Conservation (phyloP, 2,329 filamentous ascomycete species). For the Neonectria faginata region DNA sequence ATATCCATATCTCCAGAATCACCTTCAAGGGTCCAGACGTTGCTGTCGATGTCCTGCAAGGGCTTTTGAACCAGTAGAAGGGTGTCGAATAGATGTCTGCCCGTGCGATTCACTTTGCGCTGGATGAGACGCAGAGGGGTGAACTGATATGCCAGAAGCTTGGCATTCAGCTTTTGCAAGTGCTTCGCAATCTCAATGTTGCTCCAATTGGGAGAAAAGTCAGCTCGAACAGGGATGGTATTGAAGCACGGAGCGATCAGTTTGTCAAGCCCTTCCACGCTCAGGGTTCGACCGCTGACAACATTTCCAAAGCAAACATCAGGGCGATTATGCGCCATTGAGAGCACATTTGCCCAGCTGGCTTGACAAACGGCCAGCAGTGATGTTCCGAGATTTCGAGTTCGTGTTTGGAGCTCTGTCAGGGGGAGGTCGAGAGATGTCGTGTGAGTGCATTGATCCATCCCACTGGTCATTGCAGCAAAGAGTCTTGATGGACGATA, state of each 20-base stretch:
- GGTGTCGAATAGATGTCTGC: constrained; percentile 78
- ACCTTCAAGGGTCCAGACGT: constrained; percentile 66
- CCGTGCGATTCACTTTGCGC: constrained; percentile 54
- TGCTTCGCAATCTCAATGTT: constrained; percentile 69
- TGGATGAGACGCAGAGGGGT: constrained; percentile 81
- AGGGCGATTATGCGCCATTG: constrained; percentile 62
- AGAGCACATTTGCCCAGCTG: constrained; percentile 76
- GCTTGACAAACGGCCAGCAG: constrained; percentile 77
- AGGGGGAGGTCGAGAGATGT: constrained; percentile 54
- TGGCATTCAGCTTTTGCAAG: constrained; percentile 71
- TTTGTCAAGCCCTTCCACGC: constrained; percentile 73
- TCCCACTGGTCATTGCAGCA: constrained; percentile 29
- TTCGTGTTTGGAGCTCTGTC: constrained; percentile 59
- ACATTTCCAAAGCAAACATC: constrained; percentile 92
- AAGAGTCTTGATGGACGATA: constrained; percentile 56
- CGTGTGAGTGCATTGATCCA: constrained; percentile 47
- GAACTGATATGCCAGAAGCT: constrained; percentile 76
- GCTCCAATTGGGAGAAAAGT: constrained; percentile 59
- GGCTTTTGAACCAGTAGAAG: constrained; percentile 82
- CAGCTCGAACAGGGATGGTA: constrained; percentile 78
- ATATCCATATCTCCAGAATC: constrained; percentile 77
- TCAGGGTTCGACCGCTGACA: constrained; percentile 78
- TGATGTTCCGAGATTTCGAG: constrained; percentile 67
- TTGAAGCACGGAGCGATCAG: constrained; percentile 95
- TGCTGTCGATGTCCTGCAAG: constrained; percentile 64